These are phyloP conservation scores for Hypomontagnella monticulosa DNA, from an alignment of 495 filamentous ascomycete species.

Conservation along the genomic window DNA sequence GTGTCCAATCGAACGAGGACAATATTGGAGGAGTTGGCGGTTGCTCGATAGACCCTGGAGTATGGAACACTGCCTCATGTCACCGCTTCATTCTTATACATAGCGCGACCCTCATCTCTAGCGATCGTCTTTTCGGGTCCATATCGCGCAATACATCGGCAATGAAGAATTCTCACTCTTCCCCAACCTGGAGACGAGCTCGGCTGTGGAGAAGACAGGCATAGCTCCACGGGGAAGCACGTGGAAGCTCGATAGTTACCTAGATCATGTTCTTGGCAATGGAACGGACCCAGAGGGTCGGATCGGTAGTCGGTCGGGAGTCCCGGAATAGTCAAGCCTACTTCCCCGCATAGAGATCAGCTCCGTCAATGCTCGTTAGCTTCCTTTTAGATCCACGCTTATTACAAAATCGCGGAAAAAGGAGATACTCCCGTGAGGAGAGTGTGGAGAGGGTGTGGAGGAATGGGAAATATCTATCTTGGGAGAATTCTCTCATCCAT, in stretches of 20 bases:
- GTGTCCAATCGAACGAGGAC: not conserved
- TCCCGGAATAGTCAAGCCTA: not conserved
- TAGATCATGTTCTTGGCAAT: not conserved
- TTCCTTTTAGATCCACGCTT: no score
- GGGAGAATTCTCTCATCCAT: no score
- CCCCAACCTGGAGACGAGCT: not conserved
- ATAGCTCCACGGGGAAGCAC: slow-evolving; percentile 11
- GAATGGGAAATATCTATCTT: no score
- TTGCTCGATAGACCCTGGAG: not conserved
- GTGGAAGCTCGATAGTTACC: not conserved
- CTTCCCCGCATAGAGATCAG: slow-evolving; percentile 1
- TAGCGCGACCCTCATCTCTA: not conserved
- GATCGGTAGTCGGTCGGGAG: slow-evolving; percentile 21
- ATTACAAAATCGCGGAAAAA: no score
- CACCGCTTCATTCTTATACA: not conserved
- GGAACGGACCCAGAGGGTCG: slow-evolving; percentile 1
- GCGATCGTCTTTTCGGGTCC: slow-evolving; percentile 5
- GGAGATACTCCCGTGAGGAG: no score
- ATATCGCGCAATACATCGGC: slow-evolving; percentile 7
- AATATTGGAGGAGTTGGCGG: not conserved
- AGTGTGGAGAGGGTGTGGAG: no score
- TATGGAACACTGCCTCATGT: not conserved
- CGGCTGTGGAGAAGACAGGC: not conserved
- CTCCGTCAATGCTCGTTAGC: not conserved
- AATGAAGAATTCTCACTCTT: not conserved